Conservation (phyloP, 1,139 yeast genomes). For the Geotrichum armillariae region DNA sequence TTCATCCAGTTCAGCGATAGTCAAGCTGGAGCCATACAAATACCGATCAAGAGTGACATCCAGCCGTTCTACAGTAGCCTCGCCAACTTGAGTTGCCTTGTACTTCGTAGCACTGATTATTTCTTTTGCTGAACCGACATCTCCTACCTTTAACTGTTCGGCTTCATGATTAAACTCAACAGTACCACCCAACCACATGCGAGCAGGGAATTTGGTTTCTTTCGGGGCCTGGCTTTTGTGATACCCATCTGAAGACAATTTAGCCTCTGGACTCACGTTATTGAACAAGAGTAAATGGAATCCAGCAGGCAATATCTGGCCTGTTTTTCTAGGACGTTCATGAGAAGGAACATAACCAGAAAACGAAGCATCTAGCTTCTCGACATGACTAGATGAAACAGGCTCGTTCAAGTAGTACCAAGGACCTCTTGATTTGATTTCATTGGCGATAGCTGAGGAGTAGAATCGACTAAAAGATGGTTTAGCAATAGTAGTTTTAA, state of each 20-base stretch:
- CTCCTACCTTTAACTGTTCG: conserved; percentile 37
- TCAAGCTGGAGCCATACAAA: conserved; percentile 27
- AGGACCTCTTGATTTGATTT: conserved; percentile 28
- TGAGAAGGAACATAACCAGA: conserved; percentile 27
- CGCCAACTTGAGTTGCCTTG: conserved; percentile 14
- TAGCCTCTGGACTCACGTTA: conserved; percentile 51
- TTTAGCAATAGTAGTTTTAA: background rate
- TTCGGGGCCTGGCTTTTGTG: conserved; percentile 77
- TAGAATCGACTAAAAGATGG: conserved; percentile 1
- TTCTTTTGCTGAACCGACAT: conserved; percentile 18
- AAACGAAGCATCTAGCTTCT: conserved; percentile 31
- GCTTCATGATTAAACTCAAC: conserved; percentile 43
- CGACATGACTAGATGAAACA: conserved; percentile 27
- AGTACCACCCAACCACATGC: conserved; percentile 84
- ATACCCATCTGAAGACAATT: conserved; percentile 73
- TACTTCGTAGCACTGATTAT: conserved; percentile 6
- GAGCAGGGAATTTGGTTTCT: conserved; percentile 46
- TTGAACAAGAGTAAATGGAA: conserved; percentile 67
- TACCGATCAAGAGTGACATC: conserved; percentile 36
- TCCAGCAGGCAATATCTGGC: conserved; percentile 48
- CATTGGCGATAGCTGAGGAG: conserved; percentile 16
- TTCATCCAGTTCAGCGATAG: conserved; percentile 15
- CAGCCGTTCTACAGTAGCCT: conserved; percentile 26
- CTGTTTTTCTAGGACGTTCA: conserved; percentile 17
- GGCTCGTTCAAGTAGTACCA: conserved; percentile 30